Evolutionary conservation across 73 alveolate genomes (phyloP).

Genomic region (Symbiodinium pilosum): DNA sequence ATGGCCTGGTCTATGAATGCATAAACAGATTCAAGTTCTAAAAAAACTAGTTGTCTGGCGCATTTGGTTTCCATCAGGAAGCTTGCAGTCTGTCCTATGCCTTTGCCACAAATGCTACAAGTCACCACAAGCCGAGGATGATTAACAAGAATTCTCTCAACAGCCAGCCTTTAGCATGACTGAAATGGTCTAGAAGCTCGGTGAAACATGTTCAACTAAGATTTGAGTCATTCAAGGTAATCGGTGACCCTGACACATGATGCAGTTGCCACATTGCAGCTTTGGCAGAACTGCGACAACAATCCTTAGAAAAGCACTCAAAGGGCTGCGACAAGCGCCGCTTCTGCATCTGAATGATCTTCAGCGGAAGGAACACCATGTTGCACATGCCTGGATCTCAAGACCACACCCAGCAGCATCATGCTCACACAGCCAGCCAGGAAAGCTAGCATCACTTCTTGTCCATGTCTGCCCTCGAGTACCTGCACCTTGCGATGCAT

Average conservation of each 20-base stretch:
- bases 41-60: too few species aligned
- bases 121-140: background rate
- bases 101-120: background rate
- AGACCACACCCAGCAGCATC: constrained; percentile 6
- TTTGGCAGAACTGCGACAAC: constrained; percentile 6
- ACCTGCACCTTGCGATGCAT: background rate
- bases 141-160: background rate
- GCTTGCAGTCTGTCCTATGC: constrained; percentile 1
- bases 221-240: too few species aligned
- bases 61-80: background rate
- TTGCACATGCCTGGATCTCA: background rate
- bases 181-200: background rate
- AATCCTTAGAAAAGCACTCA: background rate
- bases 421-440: constrained; percentile 46
- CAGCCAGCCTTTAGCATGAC: background rate
- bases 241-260: background rate
- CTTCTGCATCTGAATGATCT: background rate
- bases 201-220: background rate
- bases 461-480: background rate
- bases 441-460: constrained; percentile 12
- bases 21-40: too few species aligned
- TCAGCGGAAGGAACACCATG: background rate
- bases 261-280: background rate
- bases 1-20: too few species aligned
- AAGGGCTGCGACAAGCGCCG: background rate